Evolutionary conservation across 768 basidiomycete genomes (phyloP).

Genomic region (Naganishia onofrii): DNA sequence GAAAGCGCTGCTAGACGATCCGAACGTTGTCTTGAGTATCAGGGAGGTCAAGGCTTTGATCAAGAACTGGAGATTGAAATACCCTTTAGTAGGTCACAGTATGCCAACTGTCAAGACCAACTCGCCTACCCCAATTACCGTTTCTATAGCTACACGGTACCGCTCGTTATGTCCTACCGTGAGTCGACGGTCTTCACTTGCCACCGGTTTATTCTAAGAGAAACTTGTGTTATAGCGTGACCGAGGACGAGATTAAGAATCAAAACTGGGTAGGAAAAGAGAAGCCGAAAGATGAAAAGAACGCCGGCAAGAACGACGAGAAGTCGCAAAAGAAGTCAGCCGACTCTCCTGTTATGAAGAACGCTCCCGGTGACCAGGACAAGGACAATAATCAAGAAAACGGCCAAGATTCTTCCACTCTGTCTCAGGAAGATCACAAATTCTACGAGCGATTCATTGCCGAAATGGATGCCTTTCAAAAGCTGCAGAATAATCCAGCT

Average conservation of each 20-base stretch:
- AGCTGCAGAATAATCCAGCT: constrained; percentile 25
- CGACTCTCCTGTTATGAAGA: not conserved
- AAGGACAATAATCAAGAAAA: constrained; percentile 26
- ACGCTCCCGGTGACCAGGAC: constrained; percentile 12
- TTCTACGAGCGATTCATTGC: constrained; percentile 19
- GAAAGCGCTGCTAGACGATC: constrained; percentile 14
- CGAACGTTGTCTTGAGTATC: constrained; percentile 21
- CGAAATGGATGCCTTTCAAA: constrained; percentile 11
- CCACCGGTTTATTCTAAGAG: not conserved
- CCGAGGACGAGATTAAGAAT: constrained; percentile 27
- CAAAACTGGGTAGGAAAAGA: constrained; percentile 29
- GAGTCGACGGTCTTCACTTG: not conserved
- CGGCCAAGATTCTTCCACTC: not conserved
- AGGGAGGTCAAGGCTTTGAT: constrained; percentile 24
- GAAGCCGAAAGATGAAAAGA: not conserved
- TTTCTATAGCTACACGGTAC: constrained; percentile 10
- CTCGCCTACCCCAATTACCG: not conserved
- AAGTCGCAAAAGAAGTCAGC: not conserved
- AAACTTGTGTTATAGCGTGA: constrained; percentile 13
- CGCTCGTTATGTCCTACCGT: constrained; percentile 27
- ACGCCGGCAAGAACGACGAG: not conserved
- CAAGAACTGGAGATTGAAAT: constrained; percentile 20
- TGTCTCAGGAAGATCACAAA: constrained; percentile 19
- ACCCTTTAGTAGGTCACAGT: constrained; percentile 6
- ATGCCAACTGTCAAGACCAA: not conserved